Conservation (phyloP, 768 basidiomycete species). For the Dioszegia aurantiaca region DNA sequence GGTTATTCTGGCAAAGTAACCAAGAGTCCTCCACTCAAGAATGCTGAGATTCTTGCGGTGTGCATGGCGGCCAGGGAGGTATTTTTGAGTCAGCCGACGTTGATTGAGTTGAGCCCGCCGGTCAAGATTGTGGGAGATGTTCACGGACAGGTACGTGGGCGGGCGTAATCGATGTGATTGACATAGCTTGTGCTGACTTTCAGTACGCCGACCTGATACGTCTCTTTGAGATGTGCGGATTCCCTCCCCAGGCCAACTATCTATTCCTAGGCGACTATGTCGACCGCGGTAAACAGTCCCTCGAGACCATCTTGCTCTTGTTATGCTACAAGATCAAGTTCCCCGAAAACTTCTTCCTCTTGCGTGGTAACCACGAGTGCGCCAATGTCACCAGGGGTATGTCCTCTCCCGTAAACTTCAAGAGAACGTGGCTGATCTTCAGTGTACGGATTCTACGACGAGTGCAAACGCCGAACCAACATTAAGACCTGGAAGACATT, state of each 20-base stretch:
- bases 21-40: slow-evolving; percentile 86
- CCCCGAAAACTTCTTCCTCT: slow-evolving; percentile 97
- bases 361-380: slow-evolving; percentile 98
- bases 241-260: slow-evolving; percentile 94
- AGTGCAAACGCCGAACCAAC: slow-evolving; percentile 98
- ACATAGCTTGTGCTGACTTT: not conserved
- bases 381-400: slow-evolving; percentile 97
- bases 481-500: slow-evolving; percentile 99
- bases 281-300: slow-evolving; percentile 95
- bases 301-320: slow-evolving; percentile 94
- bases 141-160: slow-evolving; percentile 85
- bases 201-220: slow-evolving; percentile 93
- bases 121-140: slow-evolving; percentile 99
- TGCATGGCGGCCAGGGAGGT: slow-evolving; percentile 95
- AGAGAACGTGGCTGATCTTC: slow-evolving; percentile 5
- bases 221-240: slow-evolving; percentile 99
- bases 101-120: slow-evolving; percentile 93
- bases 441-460: slow-evolving; percentile 99
- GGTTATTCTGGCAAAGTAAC: slow-evolving; percentile 98
- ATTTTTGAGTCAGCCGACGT: slow-evolving; percentile 91
- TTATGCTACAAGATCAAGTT: slow-evolving; percentile 99
- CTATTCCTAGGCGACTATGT: slow-evolving; percentile 99
- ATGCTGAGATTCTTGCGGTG: slow-evolving; percentile 87
- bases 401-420: slow-evolving; percentile 39
- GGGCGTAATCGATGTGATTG: slow-evolving; percentile 19